These are phyloP conservation scores for Atkinsonella hypoxylon DNA, from an alignment of 2,329 filamentous ascomycete species.

Conservation along the genomic window DNA sequence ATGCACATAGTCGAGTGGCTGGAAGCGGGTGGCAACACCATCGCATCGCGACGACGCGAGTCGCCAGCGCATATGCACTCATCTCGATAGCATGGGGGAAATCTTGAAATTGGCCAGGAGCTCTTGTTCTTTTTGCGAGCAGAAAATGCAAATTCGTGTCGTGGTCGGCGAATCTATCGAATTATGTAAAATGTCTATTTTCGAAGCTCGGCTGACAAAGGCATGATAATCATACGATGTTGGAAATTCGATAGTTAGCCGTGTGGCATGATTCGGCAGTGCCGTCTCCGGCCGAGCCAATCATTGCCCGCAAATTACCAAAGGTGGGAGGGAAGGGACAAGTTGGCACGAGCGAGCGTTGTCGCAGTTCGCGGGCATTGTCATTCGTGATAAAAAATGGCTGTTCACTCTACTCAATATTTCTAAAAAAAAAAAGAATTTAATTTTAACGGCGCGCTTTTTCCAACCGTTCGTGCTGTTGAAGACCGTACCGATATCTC, in stretches of 20 bases:
- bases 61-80: conserved; percentile 30
- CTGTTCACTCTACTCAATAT: too few relatives aligned
- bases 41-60: conserved; percentile 28
- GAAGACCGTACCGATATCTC: too few relatives aligned
- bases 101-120: background rate
- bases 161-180: background rate
- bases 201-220: conserved; percentile 2
- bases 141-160: background rate
- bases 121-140: too few relatives aligned
- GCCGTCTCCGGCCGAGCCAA: conserved; percentile 13
- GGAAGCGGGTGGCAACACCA: conserved; percentile 28
- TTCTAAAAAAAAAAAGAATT: too few relatives aligned
- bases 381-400: background rate
- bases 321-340: background rate
- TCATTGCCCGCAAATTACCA: conserved; percentile 7
- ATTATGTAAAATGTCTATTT: conserved; percentile 5
- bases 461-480: too few relatives aligned
- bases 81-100: conserved; percentile 26
- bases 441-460: too few relatives aligned
- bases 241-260: conserved; percentile 3
- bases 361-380: background rate
- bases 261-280: conserved; percentile 9
- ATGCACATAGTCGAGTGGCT: conserved; percentile 17
- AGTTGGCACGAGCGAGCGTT: too few relatives aligned
- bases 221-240: background rate